Conservation (phyloP, 2,329 filamentous ascomycete genomes). For the Talaromyces sp. region DNA sequence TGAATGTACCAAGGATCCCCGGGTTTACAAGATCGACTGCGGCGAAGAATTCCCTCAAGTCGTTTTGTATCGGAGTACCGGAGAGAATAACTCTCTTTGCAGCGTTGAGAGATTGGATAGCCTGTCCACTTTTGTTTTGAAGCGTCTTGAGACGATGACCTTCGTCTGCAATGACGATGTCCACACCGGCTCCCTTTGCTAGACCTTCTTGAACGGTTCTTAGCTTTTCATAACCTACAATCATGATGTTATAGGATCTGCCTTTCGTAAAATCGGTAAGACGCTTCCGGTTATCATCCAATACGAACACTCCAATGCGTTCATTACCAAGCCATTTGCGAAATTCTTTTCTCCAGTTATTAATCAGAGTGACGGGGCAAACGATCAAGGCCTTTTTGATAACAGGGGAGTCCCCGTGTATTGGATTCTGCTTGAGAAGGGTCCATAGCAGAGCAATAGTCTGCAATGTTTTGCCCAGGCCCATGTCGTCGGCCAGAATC, state of each 20-base stretch:
- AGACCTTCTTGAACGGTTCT: constrained; percentile 67
- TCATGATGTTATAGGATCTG: constrained; percentile 69
- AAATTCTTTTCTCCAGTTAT: constrained; percentile 74
- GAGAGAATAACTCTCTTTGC: constrained; percentile 65
- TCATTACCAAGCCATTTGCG: constrained; percentile 74
- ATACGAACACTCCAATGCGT: constrained; percentile 68
- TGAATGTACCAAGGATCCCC: constrained; percentile 63
- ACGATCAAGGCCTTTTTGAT: constrained; percentile 73
- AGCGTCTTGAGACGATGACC: constrained; percentile 69
- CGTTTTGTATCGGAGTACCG: constrained; percentile 70
- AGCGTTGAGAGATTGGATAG: constrained; percentile 66
- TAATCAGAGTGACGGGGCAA: constrained; percentile 71
- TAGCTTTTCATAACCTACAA: constrained; percentile 73
- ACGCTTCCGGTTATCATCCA: constrained; percentile 61
- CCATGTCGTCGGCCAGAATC: constrained; percentile 76
- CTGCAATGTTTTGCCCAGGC: constrained; percentile 72
- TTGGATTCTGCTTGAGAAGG: constrained; percentile 70
- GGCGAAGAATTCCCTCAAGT: constrained; percentile 67
- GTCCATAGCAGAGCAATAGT: constrained; percentile 74
- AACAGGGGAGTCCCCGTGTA: constrained; percentile 61
- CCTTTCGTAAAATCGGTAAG: constrained; percentile 71
- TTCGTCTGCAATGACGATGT: constrained; percentile 72
- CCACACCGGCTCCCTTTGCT: constrained; percentile 63
- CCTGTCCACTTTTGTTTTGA: constrained; percentile 68
- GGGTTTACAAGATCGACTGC: constrained; percentile 72